phyloP scores from a whole-genome alignment of 2,329 filamentous ascomycete species.

The Trichoderma koningii region DNA sequence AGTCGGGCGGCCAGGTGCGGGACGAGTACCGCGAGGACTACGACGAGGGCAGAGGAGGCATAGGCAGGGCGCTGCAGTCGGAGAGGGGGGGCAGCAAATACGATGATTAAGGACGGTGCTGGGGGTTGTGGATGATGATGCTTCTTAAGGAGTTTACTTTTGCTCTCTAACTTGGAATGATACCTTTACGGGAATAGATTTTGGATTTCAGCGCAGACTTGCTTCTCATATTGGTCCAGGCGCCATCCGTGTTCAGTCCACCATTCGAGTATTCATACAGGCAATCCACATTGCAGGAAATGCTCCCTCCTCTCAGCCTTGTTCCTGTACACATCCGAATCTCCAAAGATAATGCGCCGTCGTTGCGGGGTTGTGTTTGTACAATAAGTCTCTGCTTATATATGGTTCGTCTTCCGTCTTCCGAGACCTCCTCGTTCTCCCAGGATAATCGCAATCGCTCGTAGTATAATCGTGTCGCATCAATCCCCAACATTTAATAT shows the following conservation, averaged over 20 bases:
- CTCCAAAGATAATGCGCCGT: slow-evolving; percentile 2
- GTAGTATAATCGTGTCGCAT: slow-evolving; percentile 4
- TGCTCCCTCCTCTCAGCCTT: not conserved
- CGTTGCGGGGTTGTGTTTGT: slow-evolving; percentile 1
- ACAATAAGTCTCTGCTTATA: slow-evolving; percentile 23
- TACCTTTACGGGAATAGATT: slow-evolving; percentile 16
- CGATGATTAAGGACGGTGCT: slow-evolving; percentile 41
- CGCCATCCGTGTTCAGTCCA: slow-evolving; percentile 18
- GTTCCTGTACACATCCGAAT: not conserved
- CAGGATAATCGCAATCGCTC: slow-evolving; percentile 15
- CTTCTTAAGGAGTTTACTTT: too few species aligned
- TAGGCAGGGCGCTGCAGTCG: slow-evolving; percentile 71
- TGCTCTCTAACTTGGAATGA: slow-evolving; percentile 18
- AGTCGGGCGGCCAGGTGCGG: slow-evolving; percentile 93
- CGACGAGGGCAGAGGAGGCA: slow-evolving; percentile 89
- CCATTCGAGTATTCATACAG: slow-evolving; percentile 33
- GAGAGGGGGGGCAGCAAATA: slow-evolving; percentile 46
- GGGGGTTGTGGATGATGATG: not conserved
- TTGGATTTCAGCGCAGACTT: slow-evolving; percentile 18
- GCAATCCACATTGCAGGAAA: slow-evolving; percentile 5
- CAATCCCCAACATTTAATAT: slow-evolving; percentile 59
- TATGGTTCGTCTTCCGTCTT: slow-evolving; percentile 4
- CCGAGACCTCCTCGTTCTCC: not conserved
- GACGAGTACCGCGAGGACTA: slow-evolving; percentile 98
- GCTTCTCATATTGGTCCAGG: slow-evolving; percentile 9